Evolutionary conservation across 1,139 yeast genomes (phyloP).

Genomic region (Zygosaccharomyces pseudobailii): DNA sequence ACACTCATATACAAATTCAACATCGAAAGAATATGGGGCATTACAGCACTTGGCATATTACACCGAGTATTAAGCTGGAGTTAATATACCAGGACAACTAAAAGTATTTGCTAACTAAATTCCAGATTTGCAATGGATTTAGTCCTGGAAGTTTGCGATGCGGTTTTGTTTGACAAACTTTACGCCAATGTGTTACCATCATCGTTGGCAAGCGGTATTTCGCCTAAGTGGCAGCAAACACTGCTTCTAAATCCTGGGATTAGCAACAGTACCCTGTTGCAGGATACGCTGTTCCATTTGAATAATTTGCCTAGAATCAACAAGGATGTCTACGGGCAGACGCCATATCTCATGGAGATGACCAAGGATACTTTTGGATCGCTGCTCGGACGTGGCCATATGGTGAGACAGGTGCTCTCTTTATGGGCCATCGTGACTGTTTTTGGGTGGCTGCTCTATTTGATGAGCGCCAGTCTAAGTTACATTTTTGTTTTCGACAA

Average conservation of each 20-base stretch:
- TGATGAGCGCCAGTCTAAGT: conserved; percentile 69
- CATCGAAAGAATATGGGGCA: too few species aligned
- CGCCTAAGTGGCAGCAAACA: conserved; percentile 32
- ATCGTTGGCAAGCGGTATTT: conserved; percentile 38
- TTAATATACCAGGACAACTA: too few species aligned
- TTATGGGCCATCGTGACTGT: conserved; percentile 68
- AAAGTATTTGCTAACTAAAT: background rate
- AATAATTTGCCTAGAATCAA: conserved; percentile 20
- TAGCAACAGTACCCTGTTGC: conserved; percentile 21
- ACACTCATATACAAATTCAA: background rate
- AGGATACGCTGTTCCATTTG: conserved; percentile 17
- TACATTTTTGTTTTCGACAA: conserved; percentile 78
- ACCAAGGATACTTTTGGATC: conserved; percentile 56
- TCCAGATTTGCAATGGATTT: conserved; percentile 60
- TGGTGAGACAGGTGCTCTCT: conserved; percentile 65
- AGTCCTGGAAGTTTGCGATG: conserved; percentile 74
- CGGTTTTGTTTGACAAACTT: conserved; percentile 61
- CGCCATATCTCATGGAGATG: conserved; percentile 46
- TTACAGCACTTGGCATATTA: too few species aligned
- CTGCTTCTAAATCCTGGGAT: conserved; percentile 26
- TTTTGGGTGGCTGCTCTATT: conserved; percentile 80
- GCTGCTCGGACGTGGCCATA: conserved; percentile 62
- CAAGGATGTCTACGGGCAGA: conserved; percentile 44
- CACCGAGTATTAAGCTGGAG: background rate
- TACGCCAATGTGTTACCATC: conserved; percentile 62